phyloP scores from a whole-genome alignment of 306 rosid species.

The Lupinus albus region DNA sequence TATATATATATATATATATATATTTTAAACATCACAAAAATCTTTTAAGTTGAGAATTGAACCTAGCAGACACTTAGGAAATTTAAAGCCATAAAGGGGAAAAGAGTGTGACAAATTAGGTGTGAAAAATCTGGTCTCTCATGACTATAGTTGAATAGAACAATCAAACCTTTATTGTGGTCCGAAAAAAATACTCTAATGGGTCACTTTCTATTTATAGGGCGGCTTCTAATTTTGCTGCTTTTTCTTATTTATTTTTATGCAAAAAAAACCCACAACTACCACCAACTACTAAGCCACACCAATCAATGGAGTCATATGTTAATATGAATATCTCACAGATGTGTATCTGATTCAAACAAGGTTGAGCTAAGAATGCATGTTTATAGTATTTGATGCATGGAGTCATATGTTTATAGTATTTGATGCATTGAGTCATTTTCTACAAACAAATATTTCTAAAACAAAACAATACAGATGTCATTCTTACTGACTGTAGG shows the following conservation, averaged over 20 bases:
- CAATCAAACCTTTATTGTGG: conserved; percentile 38
- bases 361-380: neutral
- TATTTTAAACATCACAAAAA: neutral
- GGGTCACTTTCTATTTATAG: conserved; percentile 52
- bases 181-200: conserved; percentile 22
- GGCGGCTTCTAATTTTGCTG: conserved; percentile 61
- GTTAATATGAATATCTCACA: conserved; percentile 5
- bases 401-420: neutral
- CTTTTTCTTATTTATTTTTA: neutral
- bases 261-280: conserved; percentile 7
- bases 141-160: conserved; percentile 11
- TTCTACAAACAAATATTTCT: neutral
- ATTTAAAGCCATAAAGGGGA: conserved; percentile 42
- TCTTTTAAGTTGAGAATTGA: conserved; percentile 31
- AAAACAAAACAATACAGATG: too few relatives aligned
- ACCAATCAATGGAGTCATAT: conserved; percentile 4
- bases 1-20: too few relatives aligned
- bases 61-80: conserved; percentile 44
- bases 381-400: neutral
- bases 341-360: conserved; percentile 8
- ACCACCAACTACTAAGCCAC: conserved; percentile 16
- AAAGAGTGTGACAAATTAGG: conserved; percentile 1
- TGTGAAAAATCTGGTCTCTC: conserved; percentile 34
- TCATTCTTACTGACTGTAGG: too few relatives aligned
- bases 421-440: too few relatives aligned